Conservation (phyloP, 2,329 filamentous ascomycete species). For the Penicillium paneum region DNA sequence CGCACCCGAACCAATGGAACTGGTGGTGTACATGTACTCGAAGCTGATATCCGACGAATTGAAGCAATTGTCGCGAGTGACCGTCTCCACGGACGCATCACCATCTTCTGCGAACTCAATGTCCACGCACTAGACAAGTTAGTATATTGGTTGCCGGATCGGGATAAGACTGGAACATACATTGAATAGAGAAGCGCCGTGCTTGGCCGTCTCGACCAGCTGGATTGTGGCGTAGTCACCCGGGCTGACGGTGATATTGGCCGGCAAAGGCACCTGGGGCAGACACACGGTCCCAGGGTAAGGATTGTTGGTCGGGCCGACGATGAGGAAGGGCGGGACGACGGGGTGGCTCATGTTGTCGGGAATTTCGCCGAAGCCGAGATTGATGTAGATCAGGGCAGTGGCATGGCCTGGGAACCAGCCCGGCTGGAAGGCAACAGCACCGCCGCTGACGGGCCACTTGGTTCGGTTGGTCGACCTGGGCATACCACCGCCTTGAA, state of each 20-base stretch:
- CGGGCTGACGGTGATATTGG: constrained; percentile 64
- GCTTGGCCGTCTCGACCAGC: constrained; percentile 75
- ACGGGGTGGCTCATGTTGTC: constrained; percentile 84
- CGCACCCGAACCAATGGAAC: constrained; percentile 26
- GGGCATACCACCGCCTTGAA: constrained; percentile 75
- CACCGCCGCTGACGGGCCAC: constrained; percentile 85
- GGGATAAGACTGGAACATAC: constrained; percentile 50
- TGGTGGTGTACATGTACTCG: constrained; percentile 63
- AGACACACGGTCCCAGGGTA: constrained; percentile 87
- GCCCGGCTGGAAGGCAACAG: constrained; percentile 85
- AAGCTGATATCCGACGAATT: constrained; percentile 78
- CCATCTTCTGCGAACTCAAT: constrained; percentile 82
- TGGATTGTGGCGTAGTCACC: constrained; percentile 94
- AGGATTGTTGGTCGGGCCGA: constrained; percentile 75
- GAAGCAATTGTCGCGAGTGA: constrained; percentile 82
- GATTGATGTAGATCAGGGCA: constrained; percentile 84
- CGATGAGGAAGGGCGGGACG: constrained; percentile 75
- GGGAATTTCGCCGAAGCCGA: constrained; percentile 79
- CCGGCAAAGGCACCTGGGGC: constrained; percentile 81
- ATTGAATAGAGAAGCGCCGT: constrained; percentile 79
- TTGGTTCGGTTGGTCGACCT: constrained; percentile 79
- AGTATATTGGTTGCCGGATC: background rate
- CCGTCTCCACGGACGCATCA: constrained; percentile 62
- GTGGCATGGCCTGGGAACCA: constrained; percentile 89
- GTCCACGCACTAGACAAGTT: constrained; percentile 73